phyloP scores from a whole-genome alignment of 2,329 filamentous ascomycete species.

The Elsinoe necatrix region DNA sequence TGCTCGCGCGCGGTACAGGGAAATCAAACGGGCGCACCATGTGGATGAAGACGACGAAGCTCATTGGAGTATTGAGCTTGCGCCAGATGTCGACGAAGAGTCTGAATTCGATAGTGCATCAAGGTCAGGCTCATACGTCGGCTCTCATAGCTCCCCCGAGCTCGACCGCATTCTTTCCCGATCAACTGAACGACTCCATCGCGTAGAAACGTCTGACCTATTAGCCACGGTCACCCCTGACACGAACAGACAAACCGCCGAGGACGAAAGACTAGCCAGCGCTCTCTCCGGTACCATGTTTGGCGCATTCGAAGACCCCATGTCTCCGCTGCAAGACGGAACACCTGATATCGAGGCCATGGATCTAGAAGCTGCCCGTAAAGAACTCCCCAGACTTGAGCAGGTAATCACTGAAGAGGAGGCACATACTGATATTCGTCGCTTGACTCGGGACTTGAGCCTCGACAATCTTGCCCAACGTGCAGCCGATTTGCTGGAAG shows the following conservation, averaged over 20 bases:
- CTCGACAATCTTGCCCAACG: slow-evolving; percentile 40
- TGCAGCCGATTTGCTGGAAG: slow-evolving; percentile 43
- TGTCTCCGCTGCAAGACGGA: neutral
- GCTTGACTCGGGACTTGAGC: slow-evolving; percentile 8
- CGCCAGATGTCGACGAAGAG: slow-evolving; percentile 49
- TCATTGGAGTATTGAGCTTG: slow-evolving; percentile 79
- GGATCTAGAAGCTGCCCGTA: slow-evolving; percentile 16
- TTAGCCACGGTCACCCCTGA: slow-evolving; percentile 16
- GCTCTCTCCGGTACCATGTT: slow-evolving; percentile 72
- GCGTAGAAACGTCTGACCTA: slow-evolving; percentile 9
- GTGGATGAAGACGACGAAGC: slow-evolving; percentile 41
- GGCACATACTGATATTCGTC: neutral
- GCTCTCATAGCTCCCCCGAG: neutral
- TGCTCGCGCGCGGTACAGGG: slow-evolving; percentile 21
- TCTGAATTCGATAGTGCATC: slow-evolving; percentile 31
- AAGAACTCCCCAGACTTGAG: slow-evolving; percentile 18
- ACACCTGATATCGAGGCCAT: neutral
- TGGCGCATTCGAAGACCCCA: slow-evolving; percentile 52
- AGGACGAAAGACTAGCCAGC: slow-evolving; percentile 3
- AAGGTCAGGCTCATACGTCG: slow-evolving; percentile 18
- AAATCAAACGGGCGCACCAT: slow-evolving; percentile 19
- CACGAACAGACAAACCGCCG: slow-evolving; percentile 2
- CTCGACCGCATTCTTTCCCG: slow-evolving; percentile 4
- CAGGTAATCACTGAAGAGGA: slow-evolving; percentile 13
- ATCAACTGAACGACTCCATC: neutral